Base-by-base conservation (phyloP, 2,329 filamentous ascomycete genomes). In the Parastagonospora avenae region DNA sequence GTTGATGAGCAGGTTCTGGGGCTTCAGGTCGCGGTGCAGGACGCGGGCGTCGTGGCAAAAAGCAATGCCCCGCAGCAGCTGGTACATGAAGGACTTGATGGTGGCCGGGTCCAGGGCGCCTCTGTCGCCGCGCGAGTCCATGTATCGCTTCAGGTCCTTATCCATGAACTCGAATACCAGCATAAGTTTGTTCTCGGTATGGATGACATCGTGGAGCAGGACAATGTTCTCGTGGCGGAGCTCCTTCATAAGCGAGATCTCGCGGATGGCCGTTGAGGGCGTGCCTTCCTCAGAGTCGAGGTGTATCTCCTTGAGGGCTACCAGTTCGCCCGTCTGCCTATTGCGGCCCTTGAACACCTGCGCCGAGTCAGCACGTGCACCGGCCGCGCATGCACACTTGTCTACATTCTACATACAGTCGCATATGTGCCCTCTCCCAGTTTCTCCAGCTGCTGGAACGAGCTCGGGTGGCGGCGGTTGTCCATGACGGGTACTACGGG, bases 171-270 rank as follows among this genome's bases (percentile, higher is more conserved):
- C 94, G 66, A 99, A 99, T 8, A 99, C 94, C 35, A 99, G 87
- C 94, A 99, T 99, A 50, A 99, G 86, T 76, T 99, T 99, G 79
- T 97, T 99, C 80, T 99, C 94, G 51, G 94, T 99, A 76, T 99
- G 94, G 68, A 99, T 97, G 49, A 99, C 94, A 81, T 99, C 94
- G 82, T 97, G 91, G 4, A 99, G 86, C 52, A 89, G 91, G 66
- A 99, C 92, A 62, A 99, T 97, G 72, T 97, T 97, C 74, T 97
- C 92, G 76, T 99, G 94, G 77, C 97, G 97, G 62, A 99, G 84
- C 77, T 99, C 94, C 78, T 99, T 99, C 94, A 99, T 97, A 50
- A 99, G 83, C 1, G 92, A 97, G 67, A 99, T 99, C 76, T 99
- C 94, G 68, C 94, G 91, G 73, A 99, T 99, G 40, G 94, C 94